Evolutionary conservation across 805 yeast species (phyloP).

Genomic region (Candida germanica): DNA sequence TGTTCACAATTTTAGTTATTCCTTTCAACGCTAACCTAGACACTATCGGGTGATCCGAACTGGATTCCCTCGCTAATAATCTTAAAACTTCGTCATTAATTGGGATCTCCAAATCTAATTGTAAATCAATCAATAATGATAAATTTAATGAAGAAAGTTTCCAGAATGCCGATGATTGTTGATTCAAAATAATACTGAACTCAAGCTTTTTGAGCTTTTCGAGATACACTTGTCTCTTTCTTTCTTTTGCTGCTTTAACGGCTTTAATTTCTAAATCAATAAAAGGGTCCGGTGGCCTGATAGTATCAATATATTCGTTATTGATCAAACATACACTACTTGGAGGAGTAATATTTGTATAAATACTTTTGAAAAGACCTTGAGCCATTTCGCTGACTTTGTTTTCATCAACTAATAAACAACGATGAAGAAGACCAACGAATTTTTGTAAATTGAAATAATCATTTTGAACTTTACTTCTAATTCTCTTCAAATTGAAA

Average conservation of each 20-base stretch:
- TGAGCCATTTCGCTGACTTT: slow-evolving; percentile 56
- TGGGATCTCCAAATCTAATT: slow-evolving; percentile 50
- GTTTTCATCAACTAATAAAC: slow-evolving; percentile 54
- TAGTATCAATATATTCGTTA: slow-evolving; percentile 35
- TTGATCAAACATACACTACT: slow-evolving; percentile 50
- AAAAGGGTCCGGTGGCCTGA: slow-evolving; percentile 60
- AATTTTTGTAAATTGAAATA: slow-evolving; percentile 48
- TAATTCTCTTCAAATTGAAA: slow-evolving; percentile 56
- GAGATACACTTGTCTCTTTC: slow-evolving; percentile 46
- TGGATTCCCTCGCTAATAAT: slow-evolving; percentile 45
- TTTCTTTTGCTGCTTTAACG: slow-evolving; percentile 59
- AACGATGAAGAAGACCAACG: slow-evolving; percentile 48
- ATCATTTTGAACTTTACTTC: slow-evolving; percentile 56
- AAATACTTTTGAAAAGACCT: slow-evolving; percentile 40
- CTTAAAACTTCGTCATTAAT: slow-evolving; percentile 39
- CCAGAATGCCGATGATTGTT: slow-evolving; percentile 50
- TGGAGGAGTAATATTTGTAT: slow-evolving; percentile 29
- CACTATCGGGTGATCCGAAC: slow-evolving; percentile 66
- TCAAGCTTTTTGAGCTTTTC: slow-evolving; percentile 44
- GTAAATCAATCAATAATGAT: slow-evolving; percentile 49
- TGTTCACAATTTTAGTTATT: slow-evolving; percentile 49
- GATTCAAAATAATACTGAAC: slow-evolving; percentile 24
- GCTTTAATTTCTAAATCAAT: slow-evolving; percentile 58
- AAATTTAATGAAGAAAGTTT: slow-evolving; percentile 48
- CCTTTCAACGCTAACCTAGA: slow-evolving; percentile 61